Evolutionary conservation across 768 basidiomycete species (phyloP).

Genomic region (Naganishia randhawae): DNA sequence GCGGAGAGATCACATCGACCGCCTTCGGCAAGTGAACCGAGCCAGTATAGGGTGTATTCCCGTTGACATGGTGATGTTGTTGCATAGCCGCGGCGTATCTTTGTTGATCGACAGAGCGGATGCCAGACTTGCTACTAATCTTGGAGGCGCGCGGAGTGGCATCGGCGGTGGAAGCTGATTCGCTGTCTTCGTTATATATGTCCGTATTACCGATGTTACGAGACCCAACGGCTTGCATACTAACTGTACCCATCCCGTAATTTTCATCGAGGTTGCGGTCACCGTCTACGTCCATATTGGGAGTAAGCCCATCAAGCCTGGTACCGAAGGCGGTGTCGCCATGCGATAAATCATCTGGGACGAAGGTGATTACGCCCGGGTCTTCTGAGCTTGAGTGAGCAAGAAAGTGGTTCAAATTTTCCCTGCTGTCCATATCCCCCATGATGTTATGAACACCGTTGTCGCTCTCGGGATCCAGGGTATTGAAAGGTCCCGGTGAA

Average conservation of each 20-base stretch:
- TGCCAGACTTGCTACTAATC: neutral
- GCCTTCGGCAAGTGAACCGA: neutral
- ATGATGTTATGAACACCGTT: slow-evolving; percentile 2
- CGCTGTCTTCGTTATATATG: neutral
- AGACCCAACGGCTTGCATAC: slow-evolving; percentile 1
- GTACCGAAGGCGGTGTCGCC: neutral
- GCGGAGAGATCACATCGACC: neutral
- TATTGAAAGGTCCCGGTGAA: slow-evolving; percentile 9
- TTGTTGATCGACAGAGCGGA: slow-evolving; percentile 16
- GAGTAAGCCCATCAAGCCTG: neutral
- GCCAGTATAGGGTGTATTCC: neutral
- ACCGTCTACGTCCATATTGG: slow-evolving; percentile 2
- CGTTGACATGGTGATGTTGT: slow-evolving; percentile 25
- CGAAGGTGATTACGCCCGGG: slow-evolving; percentile 12
- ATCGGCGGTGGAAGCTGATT: slow-evolving; percentile 1
- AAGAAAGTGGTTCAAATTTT: neutral
- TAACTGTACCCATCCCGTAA: slow-evolving; percentile 3
- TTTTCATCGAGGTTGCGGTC: neutral
- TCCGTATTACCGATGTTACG: neutral
- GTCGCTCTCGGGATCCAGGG: slow-evolving; percentile 3
- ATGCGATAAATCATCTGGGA: neutral
- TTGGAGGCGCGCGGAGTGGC: slow-evolving; percentile 5
- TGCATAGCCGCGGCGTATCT: slow-evolving; percentile 24
- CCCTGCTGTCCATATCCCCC: neutral
- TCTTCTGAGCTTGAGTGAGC: neutral